Evolutionary conservation across 306 rosid genomes (phyloP).

Genomic region (Gillenia trifoliata): DNA sequence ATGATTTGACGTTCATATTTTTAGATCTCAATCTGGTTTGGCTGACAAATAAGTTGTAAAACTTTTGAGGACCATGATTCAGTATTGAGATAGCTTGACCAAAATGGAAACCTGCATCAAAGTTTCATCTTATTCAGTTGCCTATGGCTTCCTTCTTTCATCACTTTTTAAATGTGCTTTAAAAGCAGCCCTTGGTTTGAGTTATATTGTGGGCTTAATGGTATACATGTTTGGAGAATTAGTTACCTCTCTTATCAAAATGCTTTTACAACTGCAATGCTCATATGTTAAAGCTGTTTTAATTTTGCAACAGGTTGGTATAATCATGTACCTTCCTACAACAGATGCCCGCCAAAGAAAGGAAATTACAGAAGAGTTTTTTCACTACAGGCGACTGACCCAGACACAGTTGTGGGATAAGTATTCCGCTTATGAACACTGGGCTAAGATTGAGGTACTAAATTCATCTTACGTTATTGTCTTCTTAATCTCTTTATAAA

Average conservation of each 20-base stretch:
- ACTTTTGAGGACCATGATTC: not conserved
- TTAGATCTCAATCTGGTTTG: not conserved
- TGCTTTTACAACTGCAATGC: not conserved
- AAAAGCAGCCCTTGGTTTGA: not conserved
- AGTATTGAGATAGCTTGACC: not conserved
- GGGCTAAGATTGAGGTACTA: slow-evolving; percentile 96
- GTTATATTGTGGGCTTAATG: not conserved
- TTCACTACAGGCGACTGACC: slow-evolving; percentile 71
- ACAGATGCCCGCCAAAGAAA: slow-evolving; percentile 80
- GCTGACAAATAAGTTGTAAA: not conserved
- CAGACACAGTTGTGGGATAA: slow-evolving; percentile 63
- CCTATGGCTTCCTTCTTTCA: not conserved
- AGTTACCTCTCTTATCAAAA: not conserved
- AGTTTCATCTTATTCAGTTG: not conserved
- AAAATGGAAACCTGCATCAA: not conserved
- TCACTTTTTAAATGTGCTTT: not conserved
- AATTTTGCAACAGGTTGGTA: slow-evolving; percentile 71
- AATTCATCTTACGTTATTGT: not conserved
- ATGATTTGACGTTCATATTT: not conserved
- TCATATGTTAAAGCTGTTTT: not conserved
- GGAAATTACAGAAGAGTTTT: slow-evolving; percentile 91
- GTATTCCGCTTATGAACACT: slow-evolving; percentile 83
- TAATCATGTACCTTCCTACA: slow-evolving; percentile 97
- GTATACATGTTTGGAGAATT: not conserved
- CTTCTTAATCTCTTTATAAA: not conserved